Base-by-base conservation (phyloP, 345 rosid genomes). In the Eucalyptus decipiens region DNA sequence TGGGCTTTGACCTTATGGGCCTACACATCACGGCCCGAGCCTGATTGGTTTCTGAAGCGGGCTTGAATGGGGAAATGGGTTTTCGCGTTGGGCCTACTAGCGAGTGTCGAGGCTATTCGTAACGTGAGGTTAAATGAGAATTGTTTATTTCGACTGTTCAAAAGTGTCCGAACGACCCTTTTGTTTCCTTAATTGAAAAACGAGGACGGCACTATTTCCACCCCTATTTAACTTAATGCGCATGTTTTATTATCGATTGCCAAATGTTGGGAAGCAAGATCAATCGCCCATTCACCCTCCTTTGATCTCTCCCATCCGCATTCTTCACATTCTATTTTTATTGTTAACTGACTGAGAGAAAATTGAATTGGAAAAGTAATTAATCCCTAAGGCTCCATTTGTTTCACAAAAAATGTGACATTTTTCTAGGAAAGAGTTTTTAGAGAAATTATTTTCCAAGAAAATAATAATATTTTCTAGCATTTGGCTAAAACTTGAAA, bases 401-500 rank as follows among this genome's bases (percentile, higher is more conserved):
- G 12, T 54, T 54, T 54, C 26, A 8, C 26, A 7, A 23, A 54
- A 54, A 54, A 23, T 23, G 60, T 54, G 5, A 54, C 60, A 54
- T 54, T 54, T 54, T 54, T 21, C 11, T 54, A 2, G 26, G 11
- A 54, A 54, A 54, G 11, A 0, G 2, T 23, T 23, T 54, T 54
- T 2, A 0, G 1, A 54, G 5, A 23, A 54, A 23, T 54, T 6
- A 23, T 54, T 23, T 54, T 54, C 1, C 26, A 19, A 4, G 5
- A 17, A 17, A 17, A 17, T 51, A 17, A 17, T 51, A 51, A 17
- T 50, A 16, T 17, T 51, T 51, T 51, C 4, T 1, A 51, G 0
- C 0, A 2, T 54, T 4, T 54, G 1, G 28, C 2, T 54, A 0
- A 54, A 23, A 23, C 0, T 23, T 54, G 26, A 54, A 54, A 54